A percentile compares a stretch with the other conserved stretches of the same genome.
These are phyloP conservation scores for Viridothelium virens DNA, from an alignment of 495 filamentous ascomycete species.

Conservation along the genomic window DNA sequence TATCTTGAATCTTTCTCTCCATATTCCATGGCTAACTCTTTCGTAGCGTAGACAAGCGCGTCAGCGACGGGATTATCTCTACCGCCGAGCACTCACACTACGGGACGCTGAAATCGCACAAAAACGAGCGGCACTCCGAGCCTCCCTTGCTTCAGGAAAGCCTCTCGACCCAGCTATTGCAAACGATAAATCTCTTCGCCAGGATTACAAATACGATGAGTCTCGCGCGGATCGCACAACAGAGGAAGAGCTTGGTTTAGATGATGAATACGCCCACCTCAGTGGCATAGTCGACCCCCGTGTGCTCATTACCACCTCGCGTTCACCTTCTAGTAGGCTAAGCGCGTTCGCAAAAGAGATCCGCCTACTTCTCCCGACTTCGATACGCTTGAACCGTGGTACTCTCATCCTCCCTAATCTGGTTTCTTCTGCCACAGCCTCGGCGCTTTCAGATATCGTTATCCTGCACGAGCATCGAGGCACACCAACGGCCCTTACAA, in stretches of 20 bases:
- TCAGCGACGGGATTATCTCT: slow-evolving; percentile 89
- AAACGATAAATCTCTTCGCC: slow-evolving; percentile 75
- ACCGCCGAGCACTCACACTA: slow-evolving; percentile 69
- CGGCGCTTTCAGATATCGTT: slow-evolving; percentile 74
- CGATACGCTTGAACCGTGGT: slow-evolving; percentile 84
- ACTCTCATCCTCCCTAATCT: slow-evolving; percentile 81
- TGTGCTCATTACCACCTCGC: slow-evolving; percentile 84
- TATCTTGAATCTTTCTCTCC: background rate
- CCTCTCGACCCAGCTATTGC: slow-evolving; percentile 81
- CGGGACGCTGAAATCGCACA: slow-evolving; percentile 87
- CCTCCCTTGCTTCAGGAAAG: slow-evolving; percentile 75
- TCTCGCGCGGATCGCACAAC: slow-evolving; percentile 51
- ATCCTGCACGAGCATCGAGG: slow-evolving; percentile 92
- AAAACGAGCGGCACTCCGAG: slow-evolving; percentile 78
- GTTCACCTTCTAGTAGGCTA: slow-evolving; percentile 77
- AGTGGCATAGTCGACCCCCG: slow-evolving; percentile 80
- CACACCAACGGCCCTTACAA: slow-evolving; percentile 80
- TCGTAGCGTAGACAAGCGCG: slow-evolving; percentile 62
- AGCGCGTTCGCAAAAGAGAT: slow-evolving; percentile 94
- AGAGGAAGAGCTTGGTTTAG: slow-evolving; percentile 69
- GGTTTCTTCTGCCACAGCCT: slow-evolving; percentile 67
- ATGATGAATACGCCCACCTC: slow-evolving; percentile 88
- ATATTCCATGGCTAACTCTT: background rate
- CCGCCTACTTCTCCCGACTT: slow-evolving; percentile 78
- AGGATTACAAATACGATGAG: slow-evolving; percentile 92